phyloP scores from a whole-genome alignment of 169 alveolate species.

The Babesia gibsoni region DNA sequence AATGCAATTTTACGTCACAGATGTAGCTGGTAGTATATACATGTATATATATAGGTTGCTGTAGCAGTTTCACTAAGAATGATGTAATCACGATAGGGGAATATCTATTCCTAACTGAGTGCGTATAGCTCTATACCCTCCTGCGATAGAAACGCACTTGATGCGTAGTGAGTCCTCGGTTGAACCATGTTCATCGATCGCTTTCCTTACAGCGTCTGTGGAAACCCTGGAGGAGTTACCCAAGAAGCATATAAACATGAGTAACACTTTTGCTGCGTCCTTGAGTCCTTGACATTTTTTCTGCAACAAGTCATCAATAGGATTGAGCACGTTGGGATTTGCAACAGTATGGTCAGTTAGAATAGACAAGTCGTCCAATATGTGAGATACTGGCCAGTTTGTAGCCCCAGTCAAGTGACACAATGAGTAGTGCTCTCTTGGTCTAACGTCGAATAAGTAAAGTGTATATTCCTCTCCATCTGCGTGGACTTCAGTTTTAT shows the following conservation, averaged over 20 bases:
- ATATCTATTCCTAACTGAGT: background rate
- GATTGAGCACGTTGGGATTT: background rate
- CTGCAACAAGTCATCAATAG: background rate
- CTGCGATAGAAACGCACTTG: conserved; percentile 47
- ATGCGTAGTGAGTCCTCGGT: background rate
- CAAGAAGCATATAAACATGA: conserved; percentile 31
- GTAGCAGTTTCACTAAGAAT: background rate
- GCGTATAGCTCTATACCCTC: conserved; percentile 39
- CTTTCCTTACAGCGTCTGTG: conserved; percentile 11
- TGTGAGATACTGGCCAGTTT: conserved; percentile 33
- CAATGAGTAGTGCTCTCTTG: conserved; percentile 32
- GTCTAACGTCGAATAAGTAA: conserved; percentile 47
- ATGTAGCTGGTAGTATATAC: background rate
- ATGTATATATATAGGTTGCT: background rate
- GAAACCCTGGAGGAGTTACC: conserved; percentile 54
- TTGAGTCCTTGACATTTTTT: background rate
- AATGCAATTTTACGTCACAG: background rate
- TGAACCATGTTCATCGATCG: background rate
- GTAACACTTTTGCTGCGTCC: background rate
- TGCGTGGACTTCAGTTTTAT: no score
- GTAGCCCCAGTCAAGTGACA: conserved; percentile 42
- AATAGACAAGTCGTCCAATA: conserved; percentile 23
- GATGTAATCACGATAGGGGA: conserved; percentile 17
- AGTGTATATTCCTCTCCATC: conserved; percentile 47
- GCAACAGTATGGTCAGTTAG: background rate